Percentiles rank a stretch among this genome's conserved stretches.
Evolutionary conservation across 1,284 basidiomycete genomes (phyloP).

Genomic region (Pisolithus thermaeus): DNA sequence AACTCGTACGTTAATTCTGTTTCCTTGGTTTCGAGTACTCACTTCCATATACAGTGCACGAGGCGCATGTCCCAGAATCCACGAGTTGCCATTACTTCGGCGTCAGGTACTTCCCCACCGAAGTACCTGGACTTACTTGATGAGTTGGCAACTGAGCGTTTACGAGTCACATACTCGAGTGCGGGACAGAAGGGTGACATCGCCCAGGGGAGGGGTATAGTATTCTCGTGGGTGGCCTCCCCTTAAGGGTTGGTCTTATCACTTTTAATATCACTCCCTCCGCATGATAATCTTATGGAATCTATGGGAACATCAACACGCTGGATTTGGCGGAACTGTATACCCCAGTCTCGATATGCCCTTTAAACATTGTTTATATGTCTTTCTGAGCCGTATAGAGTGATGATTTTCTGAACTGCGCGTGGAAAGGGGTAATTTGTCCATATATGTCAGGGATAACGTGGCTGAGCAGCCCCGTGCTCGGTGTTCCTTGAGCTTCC

Average conservation of each 20-base stretch:
- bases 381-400: no score
- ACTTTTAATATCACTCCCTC: no score
- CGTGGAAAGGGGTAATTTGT: no score
- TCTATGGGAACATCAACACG: no score
- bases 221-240: constrained; percentile 28
- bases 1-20: constrained; percentile 53
- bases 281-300: no score
- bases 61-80: constrained; percentile 43
- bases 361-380: no score
- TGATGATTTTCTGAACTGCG: no score
- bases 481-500: no score
- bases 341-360: no score
- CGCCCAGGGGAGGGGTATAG: constrained; percentile 29
- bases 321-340: no score
- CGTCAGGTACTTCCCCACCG: constrained; percentile 53
- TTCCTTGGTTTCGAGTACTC: background rate
- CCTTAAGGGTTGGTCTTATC: constrained; percentile 6
- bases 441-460: no score
- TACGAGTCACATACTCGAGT: constrained; percentile 52
- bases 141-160: constrained; percentile 65
- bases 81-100: constrained; percentile 34
- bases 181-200: constrained; percentile 27
- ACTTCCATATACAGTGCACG: constrained; percentile 43
- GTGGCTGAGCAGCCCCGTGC: no score
- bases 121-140: constrained; percentile 53